Percentiles rank a stretch among this genome's conserved stretches.
These are phyloP conservation scores for Digitaria exilis DNA, from an alignment of 202 grass and related monocot genomes.

Conservation along the genomic window DNA sequence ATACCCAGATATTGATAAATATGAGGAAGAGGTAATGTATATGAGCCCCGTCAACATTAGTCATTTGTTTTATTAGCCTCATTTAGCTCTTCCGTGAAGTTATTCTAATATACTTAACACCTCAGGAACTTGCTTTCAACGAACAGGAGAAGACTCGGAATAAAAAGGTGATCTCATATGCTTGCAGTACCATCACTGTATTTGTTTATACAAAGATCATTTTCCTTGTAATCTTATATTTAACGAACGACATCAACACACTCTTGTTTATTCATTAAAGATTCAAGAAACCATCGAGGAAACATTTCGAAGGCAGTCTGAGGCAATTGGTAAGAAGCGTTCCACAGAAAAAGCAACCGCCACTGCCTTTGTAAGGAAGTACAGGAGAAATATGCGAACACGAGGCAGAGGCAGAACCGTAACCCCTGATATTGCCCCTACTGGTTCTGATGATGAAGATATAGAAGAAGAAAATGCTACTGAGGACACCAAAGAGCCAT, in stretches of 20 bases:
- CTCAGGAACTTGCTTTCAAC: conserved; percentile 90
- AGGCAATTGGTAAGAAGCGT: conserved; percentile 81
- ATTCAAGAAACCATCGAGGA: conserved; percentile 95
- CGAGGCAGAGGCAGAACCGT: conserved; percentile 62
- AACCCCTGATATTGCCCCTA: conserved; percentile 40
- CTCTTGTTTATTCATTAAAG: conserved; percentile 42
- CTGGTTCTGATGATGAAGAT: conserved; percentile 74
- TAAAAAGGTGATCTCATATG: conserved; percentile 67
- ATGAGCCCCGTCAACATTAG: conserved; percentile 1
- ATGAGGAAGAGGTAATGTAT: conserved; percentile 92
- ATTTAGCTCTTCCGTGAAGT: conserved; percentile 20
- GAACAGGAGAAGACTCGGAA: conserved; percentile 93
- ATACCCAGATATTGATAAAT: conserved; percentile 98
- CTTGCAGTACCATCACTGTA: conserved; percentile 17
- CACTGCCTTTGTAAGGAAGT: conserved; percentile 63
- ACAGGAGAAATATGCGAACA: conserved; percentile 61
- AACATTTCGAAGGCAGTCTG: conserved; percentile 73
- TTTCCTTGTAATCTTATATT: conserved; percentile 31
- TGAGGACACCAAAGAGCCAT: conserved; percentile 65
- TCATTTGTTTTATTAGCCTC: conserved; percentile 18
- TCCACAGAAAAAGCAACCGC: conserved; percentile 55
- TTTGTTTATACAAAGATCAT: conserved; percentile 10
- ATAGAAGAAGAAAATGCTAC: conserved; percentile 68
- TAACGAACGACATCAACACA: not conserved
- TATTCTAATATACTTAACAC: conserved; percentile 34